Base-by-base conservation (phyloP, 495 filamentous ascomycete species). In the Aspergillus egyptiacus region DNA sequence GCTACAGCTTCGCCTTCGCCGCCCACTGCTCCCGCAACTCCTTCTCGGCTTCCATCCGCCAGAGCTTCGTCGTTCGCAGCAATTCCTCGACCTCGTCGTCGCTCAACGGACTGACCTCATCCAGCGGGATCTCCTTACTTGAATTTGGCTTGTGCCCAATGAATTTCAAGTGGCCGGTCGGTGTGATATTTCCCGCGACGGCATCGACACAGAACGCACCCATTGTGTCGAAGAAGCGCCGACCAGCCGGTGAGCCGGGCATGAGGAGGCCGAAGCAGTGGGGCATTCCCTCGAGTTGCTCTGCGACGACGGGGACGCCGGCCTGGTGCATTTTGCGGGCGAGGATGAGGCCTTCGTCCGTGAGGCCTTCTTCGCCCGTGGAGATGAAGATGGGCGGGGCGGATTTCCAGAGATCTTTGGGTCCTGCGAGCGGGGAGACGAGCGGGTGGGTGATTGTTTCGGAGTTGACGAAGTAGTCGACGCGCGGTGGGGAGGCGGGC, bases 271-370 rank as follows among this genome's bases (percentile, higher is more conserved):
- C 81, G 61, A 94, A 95, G 50, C 84, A 87, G 60, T 97, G 91
- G 35, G 91, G 90, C 88, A 95, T 94, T 1, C 82, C 84, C 63
- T 91, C 86, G 55, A 81, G 95, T 64, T 88, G 76, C 57, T 90
- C 81, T 31, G 81, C 84, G 25, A 79, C 67, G 5, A 95, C 79
- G 1, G 63, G 54, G 1, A 85, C 86, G 10, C 84, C 83, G 11
- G 83, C 80, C 6, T 59, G 55, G 23, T 76, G 71, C 2, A 87
- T 69, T 27, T 75, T 73, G 6, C 74, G 66, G 10, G 84, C 86
- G 5, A 87, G 47, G 30, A 81, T 75, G 34, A 75, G 69, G 43
- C 72, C 78, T 58, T 93, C 87, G 62, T 96, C 89, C 1, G 80
- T 65, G 20, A 96, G 74, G 49, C 79, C 75, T 68, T 97, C 91